Percentiles rank a stretch among this genome's conserved stretches.
These are phyloP conservation scores for Claviceps pazoutovae DNA, from an alignment of 2,329 filamentous ascomycete species.

Conservation along the genomic window DNA sequence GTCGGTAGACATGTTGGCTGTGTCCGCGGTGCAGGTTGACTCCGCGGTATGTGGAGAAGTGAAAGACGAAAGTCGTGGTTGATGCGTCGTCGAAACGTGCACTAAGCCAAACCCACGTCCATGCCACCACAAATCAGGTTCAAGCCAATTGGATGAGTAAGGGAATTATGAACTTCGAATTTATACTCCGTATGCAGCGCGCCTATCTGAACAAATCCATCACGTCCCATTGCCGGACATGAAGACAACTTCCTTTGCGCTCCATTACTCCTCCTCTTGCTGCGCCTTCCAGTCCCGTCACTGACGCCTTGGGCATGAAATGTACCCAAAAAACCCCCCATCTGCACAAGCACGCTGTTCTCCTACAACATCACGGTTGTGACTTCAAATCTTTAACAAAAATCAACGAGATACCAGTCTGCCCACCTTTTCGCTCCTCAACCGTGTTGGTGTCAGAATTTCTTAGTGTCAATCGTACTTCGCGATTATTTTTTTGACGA, in stretches of 20 bases:
- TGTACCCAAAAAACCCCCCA: background rate
- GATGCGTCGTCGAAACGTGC: conserved; percentile 15
- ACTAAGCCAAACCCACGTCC: conserved; percentile 15
- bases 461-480: background rate
- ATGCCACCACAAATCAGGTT: conserved; percentile 19
- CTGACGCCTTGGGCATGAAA: background rate
- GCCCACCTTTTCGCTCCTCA: background rate
- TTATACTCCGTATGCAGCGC: conserved; percentile 10
- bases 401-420: background rate
- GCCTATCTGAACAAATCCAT: conserved; percentile 6
- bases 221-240: background rate
- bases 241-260: background rate
- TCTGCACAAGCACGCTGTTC: background rate
- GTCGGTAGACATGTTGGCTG: conserved; percentile 38
- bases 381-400: background rate
- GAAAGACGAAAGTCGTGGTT: conserved; percentile 13
- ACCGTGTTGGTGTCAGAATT: background rate
- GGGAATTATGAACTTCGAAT: conserved; percentile 8
- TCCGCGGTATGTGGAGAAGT: conserved; percentile 15
- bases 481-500: background rate
- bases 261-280: background rate
- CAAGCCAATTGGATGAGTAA: conserved; percentile 17
- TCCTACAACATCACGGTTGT: background rate
- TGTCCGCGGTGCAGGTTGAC: conserved; percentile 11
- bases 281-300: background rate